Percentiles rank a stretch among this genome's conserved stretches.
Conservation (phyloP, 176 grass and related monocot genomes). For the Cenchrus americanus region DNA sequence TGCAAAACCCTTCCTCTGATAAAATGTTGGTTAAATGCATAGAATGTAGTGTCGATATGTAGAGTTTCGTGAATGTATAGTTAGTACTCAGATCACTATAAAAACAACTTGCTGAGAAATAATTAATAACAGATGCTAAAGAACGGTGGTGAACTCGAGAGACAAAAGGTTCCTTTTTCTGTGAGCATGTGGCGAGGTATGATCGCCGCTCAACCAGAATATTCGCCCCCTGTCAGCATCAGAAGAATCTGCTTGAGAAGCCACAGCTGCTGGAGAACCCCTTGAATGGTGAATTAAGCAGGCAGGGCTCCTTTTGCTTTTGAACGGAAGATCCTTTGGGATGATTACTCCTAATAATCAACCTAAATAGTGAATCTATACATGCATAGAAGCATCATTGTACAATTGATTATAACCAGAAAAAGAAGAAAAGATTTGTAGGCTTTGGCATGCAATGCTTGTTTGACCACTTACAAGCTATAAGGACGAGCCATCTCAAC, state of each 20-base stretch:
- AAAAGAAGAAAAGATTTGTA: not conserved
- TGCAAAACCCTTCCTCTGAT: not conserved
- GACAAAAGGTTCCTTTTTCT: conserved; percentile 8
- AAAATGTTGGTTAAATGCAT: not conserved
- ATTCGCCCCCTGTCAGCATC: conserved; percentile 28
- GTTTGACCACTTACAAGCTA: not conserved
- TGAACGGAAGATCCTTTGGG: not conserved
- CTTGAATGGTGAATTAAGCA: not conserved
- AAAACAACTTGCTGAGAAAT: not conserved
- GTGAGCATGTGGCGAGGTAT: not conserved
- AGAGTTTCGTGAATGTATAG: not conserved
- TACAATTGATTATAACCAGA: not conserved
- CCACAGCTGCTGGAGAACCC: not conserved
- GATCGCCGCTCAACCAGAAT: not conserved
- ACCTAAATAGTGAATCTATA: not conserved
- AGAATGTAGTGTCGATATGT: not conserved
- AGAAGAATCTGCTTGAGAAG: conserved; percentile 16
- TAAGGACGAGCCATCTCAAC: not conserved
- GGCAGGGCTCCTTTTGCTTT: not conserved
- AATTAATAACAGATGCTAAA: not conserved
- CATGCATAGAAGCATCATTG: not conserved
- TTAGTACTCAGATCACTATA: not conserved
- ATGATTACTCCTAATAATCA: conserved; percentile 33
- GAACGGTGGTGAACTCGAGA: not conserved
- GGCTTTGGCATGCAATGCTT: not conserved